Conservation (phyloP, 495 filamentous ascomycete species). For the Cercophora samala region DNA sequence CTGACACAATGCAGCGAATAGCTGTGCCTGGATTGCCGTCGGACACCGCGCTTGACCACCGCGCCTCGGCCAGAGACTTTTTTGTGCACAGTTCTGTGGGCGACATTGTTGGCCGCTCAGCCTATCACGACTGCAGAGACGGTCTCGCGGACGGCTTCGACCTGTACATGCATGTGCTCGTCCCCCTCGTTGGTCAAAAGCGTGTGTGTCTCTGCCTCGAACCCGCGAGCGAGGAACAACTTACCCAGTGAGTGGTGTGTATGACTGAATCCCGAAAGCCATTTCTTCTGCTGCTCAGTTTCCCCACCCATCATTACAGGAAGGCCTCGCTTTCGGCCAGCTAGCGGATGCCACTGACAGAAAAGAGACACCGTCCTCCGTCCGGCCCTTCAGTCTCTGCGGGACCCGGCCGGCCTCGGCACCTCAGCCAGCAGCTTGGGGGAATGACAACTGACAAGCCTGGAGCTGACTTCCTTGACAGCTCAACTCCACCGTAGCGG, state of each 20-base stretch:
- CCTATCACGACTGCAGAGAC: slow-evolving; percentile 31
- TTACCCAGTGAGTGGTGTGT: slow-evolving; percentile 19
- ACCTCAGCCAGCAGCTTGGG: too few relatives aligned
- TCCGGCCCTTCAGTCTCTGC: neutral
- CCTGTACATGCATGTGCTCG: slow-evolving; percentile 28
- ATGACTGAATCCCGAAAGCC: slow-evolving; percentile 6
- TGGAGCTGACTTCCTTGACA: neutral
- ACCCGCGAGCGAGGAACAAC: slow-evolving; percentile 15
- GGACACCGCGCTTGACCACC: slow-evolving; percentile 23
- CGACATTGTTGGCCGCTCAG: slow-evolving; percentile 19
- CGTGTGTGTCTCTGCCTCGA: slow-evolving; percentile 9
- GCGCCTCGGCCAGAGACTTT: slow-evolving; percentile 17
- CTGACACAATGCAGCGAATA: slow-evolving; percentile 32
- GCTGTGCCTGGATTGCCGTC: slow-evolving; percentile 30
- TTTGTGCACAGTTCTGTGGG: slow-evolving; percentile 31
- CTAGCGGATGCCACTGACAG: slow-evolving; percentile 4
- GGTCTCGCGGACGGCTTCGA: slow-evolving; percentile 24
- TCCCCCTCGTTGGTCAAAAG: slow-evolving; percentile 26
- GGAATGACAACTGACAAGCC: slow-evolving; percentile 11
- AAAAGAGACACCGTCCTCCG: neutral
- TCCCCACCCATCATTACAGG: slow-evolving; percentile 1
- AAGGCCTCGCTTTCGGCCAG: neutral
- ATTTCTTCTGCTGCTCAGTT: slow-evolving; percentile 15
- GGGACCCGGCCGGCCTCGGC: neutral
- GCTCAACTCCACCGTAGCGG: slow-evolving; percentile 12